A percentile compares a stretch with the other conserved stretches of the same genome.
These are phyloP conservation scores for Dalbergia cultrata DNA, from an alignment of 306 rosid genomes.

Conservation along the genomic window DNA sequence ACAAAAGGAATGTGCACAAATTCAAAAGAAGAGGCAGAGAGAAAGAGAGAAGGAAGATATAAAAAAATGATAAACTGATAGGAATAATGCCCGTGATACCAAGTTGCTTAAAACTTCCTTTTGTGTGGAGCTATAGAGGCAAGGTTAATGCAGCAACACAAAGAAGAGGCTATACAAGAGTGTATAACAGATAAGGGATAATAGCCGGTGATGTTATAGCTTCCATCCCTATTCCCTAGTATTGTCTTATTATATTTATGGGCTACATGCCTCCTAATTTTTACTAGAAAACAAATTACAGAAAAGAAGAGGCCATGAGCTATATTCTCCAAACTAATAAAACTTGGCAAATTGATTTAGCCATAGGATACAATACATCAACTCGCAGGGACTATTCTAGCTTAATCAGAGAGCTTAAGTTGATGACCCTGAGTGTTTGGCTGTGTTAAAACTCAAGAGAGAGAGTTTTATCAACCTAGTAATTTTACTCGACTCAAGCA, in stretches of 20 bases:
- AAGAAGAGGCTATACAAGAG: neutral
- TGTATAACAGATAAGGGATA: constrained; percentile 20
- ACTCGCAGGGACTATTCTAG: too few species aligned
- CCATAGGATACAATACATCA: too few species aligned
- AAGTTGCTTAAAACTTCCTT: neutral
- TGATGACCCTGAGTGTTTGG: too few species aligned
- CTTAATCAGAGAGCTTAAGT: too few species aligned
- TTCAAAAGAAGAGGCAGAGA: constrained; percentile 24
- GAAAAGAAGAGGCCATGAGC: neutral
- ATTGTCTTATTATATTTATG: constrained; percentile 20
- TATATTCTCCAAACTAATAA: neutral
- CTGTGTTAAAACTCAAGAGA: too few species aligned
- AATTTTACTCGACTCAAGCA: too few species aligned
- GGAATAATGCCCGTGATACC: constrained; percentile 5
- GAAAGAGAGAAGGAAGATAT: constrained; percentile 1
- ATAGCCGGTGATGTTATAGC: neutral
- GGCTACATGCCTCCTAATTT: neutral
- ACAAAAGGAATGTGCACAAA: constrained; percentile 20
- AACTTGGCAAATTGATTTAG: neutral
- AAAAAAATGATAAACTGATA: neutral
- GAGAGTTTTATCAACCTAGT: too few species aligned
- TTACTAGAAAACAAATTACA: constrained; percentile 10
- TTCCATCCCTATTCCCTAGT: neutral
- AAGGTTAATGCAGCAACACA: constrained; percentile 25
- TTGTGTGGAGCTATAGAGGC: constrained; percentile 6